Evolutionary conservation across 2,329 filamentous ascomycete species (phyloP).

Genomic region (Plenodomus biglobosus): DNA sequence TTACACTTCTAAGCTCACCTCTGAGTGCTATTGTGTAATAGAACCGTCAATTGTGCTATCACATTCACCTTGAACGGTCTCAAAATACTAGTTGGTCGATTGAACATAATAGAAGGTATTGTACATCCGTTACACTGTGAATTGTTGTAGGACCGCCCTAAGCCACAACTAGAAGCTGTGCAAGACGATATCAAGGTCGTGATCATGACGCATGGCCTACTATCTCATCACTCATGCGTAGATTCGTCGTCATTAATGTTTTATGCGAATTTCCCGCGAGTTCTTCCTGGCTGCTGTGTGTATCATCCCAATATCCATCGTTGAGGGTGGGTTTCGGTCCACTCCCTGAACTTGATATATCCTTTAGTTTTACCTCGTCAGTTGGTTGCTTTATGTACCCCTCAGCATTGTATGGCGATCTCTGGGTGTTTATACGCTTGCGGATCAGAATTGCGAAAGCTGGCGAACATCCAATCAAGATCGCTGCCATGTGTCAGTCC

Average conservation of each 20-base stretch:
- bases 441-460: conserved; percentile 15
- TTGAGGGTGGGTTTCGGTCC: background rate
- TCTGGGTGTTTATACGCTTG: conserved; percentile 5
- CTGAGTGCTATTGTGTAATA: too few relatives aligned
- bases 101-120: too few relatives aligned
- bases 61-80: too few relatives aligned
- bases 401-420: conserved; percentile 9
- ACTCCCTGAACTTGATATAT: conserved; percentile 3
- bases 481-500: too few relatives aligned
- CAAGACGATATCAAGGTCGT: background rate
- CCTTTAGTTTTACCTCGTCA: conserved; percentile 10
- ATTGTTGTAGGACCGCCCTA: too few relatives aligned
- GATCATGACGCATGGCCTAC: background rate
- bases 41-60: too few relatives aligned
- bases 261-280: conserved; percentile 5
- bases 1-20: too few relatives aligned
- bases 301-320: conserved; percentile 8
- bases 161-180: too few relatives aligned
- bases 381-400: conserved; percentile 9
- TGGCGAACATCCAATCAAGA: too few relatives aligned
- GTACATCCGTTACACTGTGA: too few relatives aligned
- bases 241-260: conserved; percentile 11
- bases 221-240: conserved; percentile 6
- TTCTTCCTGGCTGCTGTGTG: conserved; percentile 15
- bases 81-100: too few relatives aligned